These are phyloP conservation scores for Gentiana macrophylla DNA, from an alignment of 257 asterid species.

Conservation along the genomic window DNA sequence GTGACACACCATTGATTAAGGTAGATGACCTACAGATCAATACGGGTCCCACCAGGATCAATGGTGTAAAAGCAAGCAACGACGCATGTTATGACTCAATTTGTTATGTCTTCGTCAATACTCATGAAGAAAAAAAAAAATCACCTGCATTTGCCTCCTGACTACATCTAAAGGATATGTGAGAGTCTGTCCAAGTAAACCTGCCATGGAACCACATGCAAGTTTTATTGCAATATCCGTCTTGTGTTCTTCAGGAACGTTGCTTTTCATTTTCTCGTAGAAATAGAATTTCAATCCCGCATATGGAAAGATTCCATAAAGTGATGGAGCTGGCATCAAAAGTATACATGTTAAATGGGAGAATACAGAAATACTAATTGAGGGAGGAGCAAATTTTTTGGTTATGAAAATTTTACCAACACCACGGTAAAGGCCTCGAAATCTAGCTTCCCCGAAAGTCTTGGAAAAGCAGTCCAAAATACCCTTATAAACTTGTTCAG, in stretches of 20 bases:
- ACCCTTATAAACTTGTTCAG: conserved; percentile 57
- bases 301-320: conserved; percentile 86
- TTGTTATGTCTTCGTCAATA: too few species aligned
- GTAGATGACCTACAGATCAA: too few species aligned
- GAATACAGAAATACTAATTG: neutral
- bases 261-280: conserved; percentile 89
- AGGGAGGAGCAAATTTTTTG: neutral
- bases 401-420: conserved; percentile 48
- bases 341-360: conserved; percentile 8
- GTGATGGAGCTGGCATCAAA: conserved; percentile 64
- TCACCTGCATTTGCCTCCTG: conserved; percentile 96
- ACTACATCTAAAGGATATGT: conserved; percentile 95
- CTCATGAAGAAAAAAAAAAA: neutral
- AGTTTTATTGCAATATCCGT: conserved; percentile 71
- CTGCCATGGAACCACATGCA: conserved; percentile 89
- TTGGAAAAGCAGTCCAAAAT: conserved; percentile 76
- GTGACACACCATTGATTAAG: too few species aligned
- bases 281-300: conserved; percentile 91
- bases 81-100: too few species aligned
- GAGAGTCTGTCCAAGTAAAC: conserved; percentile 88
- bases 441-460: conserved; percentile 72
- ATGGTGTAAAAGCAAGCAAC: too few species aligned
- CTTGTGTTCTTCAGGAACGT: conserved; percentile 56
- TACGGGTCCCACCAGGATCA: too few species aligned
- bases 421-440: conserved; percentile 80